phyloP scores from a whole-genome alignment of 1,284 basidiomycete species.

The Xanthoconium separans region DNA sequence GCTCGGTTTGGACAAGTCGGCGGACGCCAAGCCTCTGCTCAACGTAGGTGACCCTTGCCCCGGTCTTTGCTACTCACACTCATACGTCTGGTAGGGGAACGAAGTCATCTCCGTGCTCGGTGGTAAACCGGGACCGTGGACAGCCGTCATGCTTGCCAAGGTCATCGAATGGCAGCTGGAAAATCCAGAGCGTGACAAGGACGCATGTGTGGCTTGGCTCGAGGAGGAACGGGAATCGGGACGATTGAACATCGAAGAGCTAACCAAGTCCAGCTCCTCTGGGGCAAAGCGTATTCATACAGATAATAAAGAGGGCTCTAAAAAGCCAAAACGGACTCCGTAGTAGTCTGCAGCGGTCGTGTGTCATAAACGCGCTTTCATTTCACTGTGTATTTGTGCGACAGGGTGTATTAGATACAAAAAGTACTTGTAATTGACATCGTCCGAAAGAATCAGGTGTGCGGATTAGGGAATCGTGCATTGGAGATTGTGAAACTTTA shows the following conservation, averaged over 20 bases:
- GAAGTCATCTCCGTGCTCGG: constrained; percentile 59
- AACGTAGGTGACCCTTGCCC: constrained; percentile 54
- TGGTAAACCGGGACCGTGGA: constrained; percentile 66
- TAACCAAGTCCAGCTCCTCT: constrained; percentile 19
- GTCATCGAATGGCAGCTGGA: constrained; percentile 84
- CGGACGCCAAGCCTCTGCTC: constrained; percentile 71
- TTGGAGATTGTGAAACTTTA: neutral
- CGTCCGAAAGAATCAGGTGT: constrained; percentile 7
- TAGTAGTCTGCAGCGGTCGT: neutral
- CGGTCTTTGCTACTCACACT: neutral
- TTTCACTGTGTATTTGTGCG: constrained; percentile 3
- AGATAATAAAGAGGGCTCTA: constrained; percentile 36
- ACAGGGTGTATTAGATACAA: constrained; percentile 18
- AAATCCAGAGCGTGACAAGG: constrained; percentile 63
- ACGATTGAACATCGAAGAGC: constrained; percentile 37
- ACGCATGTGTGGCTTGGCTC: constrained; percentile 73
- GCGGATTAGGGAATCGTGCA: neutral
- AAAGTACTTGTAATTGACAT: constrained; percentile 4
- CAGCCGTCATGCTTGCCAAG: constrained; percentile 57
- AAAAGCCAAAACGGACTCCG: constrained; percentile 44
- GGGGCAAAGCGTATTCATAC: constrained; percentile 26
- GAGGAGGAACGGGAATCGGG: constrained; percentile 49
- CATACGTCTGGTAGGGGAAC: constrained; percentile 56
- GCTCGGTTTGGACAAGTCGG: constrained; percentile 56
- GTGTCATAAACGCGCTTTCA: constrained; percentile 5